These are phyloP conservation scores for Delonix regia DNA, from an alignment of 306 rosid genomes.

Conservation along the genomic window DNA sequence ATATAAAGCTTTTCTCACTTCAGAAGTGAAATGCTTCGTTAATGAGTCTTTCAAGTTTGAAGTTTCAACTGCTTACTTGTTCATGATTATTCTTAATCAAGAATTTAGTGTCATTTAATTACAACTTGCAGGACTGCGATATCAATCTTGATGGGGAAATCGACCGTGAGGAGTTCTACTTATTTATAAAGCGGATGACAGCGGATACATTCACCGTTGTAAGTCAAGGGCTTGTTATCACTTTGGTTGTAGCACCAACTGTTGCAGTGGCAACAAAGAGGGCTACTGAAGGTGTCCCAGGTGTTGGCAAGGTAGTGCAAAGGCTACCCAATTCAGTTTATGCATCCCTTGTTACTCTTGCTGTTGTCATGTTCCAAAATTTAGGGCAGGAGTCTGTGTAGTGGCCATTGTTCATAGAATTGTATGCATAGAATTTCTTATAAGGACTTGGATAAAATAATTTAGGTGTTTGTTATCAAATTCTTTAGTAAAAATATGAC, in stretches of 20 bases:
- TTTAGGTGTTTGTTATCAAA: background rate
- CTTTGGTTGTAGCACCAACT: slow-evolving; percentile 79
- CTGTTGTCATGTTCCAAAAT: slow-evolving; percentile 58
- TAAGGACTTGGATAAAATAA: background rate
- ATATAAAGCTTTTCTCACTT: background rate
- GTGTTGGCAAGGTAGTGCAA: slow-evolving; percentile 75
- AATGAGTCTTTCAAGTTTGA: background rate
- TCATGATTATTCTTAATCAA: background rate
- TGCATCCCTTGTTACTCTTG: slow-evolving; percentile 71
- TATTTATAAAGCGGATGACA: slow-evolving; percentile 58
- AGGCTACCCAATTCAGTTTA: slow-evolving; percentile 71
- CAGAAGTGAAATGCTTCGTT: background rate
- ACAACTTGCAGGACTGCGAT: slow-evolving; percentile 62
- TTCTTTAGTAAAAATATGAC: no score
- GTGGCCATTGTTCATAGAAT: slow-evolving; percentile 16
- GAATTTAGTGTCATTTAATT: slow-evolving; percentile 9
- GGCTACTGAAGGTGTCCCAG: slow-evolving; percentile 89
- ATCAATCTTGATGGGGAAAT: slow-evolving; percentile 60
- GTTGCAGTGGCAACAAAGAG: slow-evolving; percentile 82
- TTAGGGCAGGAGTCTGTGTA: slow-evolving; percentile 14
- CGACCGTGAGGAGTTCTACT: slow-evolving; percentile 60
- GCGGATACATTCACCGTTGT: slow-evolving; percentile 55
- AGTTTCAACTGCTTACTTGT: slow-evolving; percentile 5
- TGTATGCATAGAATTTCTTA: slow-evolving; percentile 19
- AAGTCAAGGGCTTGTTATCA: slow-evolving; percentile 71